These are phyloP conservation scores for Didymella pinodella DNA, from an alignment of 2,329 filamentous ascomycete genomes.

Conservation along the genomic window DNA sequence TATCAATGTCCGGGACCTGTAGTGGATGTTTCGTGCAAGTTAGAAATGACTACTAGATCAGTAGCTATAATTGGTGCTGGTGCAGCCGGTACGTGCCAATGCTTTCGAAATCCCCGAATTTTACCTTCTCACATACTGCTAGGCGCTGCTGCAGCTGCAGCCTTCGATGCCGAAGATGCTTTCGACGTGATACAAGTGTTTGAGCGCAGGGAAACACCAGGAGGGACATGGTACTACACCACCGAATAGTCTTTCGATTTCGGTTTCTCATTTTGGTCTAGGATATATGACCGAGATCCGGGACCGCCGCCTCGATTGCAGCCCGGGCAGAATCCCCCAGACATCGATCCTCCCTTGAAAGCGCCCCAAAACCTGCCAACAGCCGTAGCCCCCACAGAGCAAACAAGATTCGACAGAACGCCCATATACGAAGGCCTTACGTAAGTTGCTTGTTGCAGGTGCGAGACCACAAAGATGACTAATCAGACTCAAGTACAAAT, in stretches of 20 bases:
- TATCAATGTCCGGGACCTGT: background rate
- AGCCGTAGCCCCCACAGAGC: slow-evolving; percentile 47
- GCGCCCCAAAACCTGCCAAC: slow-evolving; percentile 6
- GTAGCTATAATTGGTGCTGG: slow-evolving; percentile 33
- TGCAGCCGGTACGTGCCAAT: slow-evolving; percentile 32
- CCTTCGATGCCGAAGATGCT: slow-evolving; percentile 45
- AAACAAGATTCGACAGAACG: slow-evolving; percentile 58
- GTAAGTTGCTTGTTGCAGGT: slow-evolving; percentile 45
- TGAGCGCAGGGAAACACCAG: slow-evolving; percentile 45
- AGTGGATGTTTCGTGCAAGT: slow-evolving; percentile 36
- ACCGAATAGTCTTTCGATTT: background rate
- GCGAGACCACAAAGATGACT: background rate
- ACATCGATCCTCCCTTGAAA: slow-evolving; percentile 57
- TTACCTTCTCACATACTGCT: background rate
- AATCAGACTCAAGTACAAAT: slow-evolving; percentile 56
- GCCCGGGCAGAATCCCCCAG: slow-evolving; percentile 57
- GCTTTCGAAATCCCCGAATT: slow-evolving; percentile 7
- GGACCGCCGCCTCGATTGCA: slow-evolving; percentile 44
- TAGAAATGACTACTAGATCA: slow-evolving; percentile 5
- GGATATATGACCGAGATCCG: slow-evolving; percentile 62
- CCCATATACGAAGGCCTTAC: slow-evolving; percentile 63
- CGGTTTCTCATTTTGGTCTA: slow-evolving; percentile 31
- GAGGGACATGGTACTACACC: slow-evolving; percentile 46
- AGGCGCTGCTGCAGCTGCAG: slow-evolving; percentile 48
- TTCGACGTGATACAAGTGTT: slow-evolving; percentile 48